These are phyloP conservation scores for Penicillium daleae DNA, from an alignment of 495 filamentous ascomycete genomes.

Conservation along the genomic window DNA sequence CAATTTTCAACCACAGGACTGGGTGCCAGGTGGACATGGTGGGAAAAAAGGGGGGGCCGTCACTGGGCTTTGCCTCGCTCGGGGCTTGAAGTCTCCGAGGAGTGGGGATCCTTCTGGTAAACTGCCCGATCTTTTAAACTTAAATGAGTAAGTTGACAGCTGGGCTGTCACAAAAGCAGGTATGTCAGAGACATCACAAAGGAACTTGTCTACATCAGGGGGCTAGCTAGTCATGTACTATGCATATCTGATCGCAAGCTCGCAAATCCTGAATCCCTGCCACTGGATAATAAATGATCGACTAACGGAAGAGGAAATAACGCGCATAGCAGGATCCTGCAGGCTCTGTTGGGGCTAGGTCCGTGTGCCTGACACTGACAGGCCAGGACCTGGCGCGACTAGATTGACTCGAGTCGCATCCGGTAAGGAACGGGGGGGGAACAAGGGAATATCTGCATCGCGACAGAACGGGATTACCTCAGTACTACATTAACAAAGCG, in stretches of 20 bases:
- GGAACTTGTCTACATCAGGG: neutral
- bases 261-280: neutral
- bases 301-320: neutral
- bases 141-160: slow-evolving; percentile 40
- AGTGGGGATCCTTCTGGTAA: slow-evolving; percentile 38
- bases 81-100: slow-evolving; percentile 25
- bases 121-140: slow-evolving; percentile 42
- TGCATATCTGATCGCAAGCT: neutral
- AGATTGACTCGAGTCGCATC: neutral
- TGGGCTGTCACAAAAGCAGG: slow-evolving; percentile 25
- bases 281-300: neutral
- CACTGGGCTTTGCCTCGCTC: neutral
- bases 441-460: slow-evolving; percentile 17
- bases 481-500: neutral
- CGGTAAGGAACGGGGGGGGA: neutral
- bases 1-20: neutral
- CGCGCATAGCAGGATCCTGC: neutral
- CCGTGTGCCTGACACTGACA: slow-evolving; percentile 15
- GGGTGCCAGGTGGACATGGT: neutral
- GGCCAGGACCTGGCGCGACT: neutral
- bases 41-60: slow-evolving; percentile 21
- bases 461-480: slow-evolving; percentile 15
- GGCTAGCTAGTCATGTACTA: neutral
- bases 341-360: neutral
- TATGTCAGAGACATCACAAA: slow-evolving; percentile 1